These are phyloP conservation scores for Nicotiana attenuata DNA, from an alignment of 257 asterid species.

Conservation along the genomic window DNA sequence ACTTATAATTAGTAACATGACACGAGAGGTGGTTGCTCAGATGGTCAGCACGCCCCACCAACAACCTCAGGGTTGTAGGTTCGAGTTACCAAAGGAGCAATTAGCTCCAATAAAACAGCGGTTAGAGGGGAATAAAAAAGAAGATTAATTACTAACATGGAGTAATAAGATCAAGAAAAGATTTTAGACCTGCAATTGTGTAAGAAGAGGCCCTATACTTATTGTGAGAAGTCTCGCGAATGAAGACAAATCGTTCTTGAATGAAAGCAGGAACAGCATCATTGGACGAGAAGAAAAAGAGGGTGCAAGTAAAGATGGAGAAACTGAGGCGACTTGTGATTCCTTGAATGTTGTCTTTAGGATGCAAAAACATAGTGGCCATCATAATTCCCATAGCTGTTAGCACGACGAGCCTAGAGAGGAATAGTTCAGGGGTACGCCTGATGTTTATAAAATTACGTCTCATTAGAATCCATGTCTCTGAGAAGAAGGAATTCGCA, in stretches of 20 bases:
- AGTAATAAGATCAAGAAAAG: slow-evolving; percentile 26
- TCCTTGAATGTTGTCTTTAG: slow-evolving; percentile 42
- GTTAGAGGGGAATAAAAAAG: too few relatives aligned
- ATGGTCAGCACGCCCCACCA: too few relatives aligned
- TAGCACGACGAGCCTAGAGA: slow-evolving; percentile 67
- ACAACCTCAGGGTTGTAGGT: too few relatives aligned
- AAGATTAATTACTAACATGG: neutral
- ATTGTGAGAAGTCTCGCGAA: slow-evolving; percentile 78
- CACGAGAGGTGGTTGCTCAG: too few relatives aligned
- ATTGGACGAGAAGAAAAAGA: slow-evolving; percentile 79
- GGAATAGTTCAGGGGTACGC: slow-evolving; percentile 85
- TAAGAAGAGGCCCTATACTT: slow-evolving; percentile 88
- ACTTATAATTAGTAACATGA: neutral
- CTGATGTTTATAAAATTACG: slow-evolving; percentile 73
- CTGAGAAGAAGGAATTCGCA: slow-evolving; percentile 61
- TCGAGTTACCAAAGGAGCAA: too few relatives aligned
- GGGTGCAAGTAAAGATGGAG: slow-evolving; percentile 80
- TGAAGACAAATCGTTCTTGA: slow-evolving; percentile 74
- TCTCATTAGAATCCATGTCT: slow-evolving; percentile 67
- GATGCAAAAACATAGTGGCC: slow-evolving; percentile 80
- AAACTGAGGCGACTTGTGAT: slow-evolving; percentile 69
- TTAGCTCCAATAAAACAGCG: too few relatives aligned
- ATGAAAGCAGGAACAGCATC: slow-evolving; percentile 94
- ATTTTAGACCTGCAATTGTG: slow-evolving; percentile 60
- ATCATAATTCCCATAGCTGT: slow-evolving; percentile 80